phyloP scores from a whole-genome alignment of 345 rosid species.

The Cardamine chenopodiifolia region DNA sequence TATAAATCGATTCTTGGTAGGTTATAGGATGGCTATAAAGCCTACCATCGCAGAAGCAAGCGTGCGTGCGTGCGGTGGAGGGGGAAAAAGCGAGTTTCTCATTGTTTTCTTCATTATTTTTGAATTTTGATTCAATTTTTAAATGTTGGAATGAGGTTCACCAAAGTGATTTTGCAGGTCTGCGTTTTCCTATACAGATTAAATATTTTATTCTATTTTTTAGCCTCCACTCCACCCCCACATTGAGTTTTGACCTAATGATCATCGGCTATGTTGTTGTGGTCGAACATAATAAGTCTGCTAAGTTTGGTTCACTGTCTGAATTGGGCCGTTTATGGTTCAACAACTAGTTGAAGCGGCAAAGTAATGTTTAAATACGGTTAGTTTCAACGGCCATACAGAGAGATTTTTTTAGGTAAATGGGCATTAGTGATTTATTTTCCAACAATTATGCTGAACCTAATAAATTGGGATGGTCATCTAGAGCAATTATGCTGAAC shows the following conservation, averaged over 20 bases:
- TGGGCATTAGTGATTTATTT: not conserved
- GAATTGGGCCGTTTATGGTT: not conserved
- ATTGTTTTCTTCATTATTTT: slow-evolving; percentile 13
- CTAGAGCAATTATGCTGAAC: no score
- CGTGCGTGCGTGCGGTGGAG: slow-evolving; percentile 36
- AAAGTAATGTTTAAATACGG: slow-evolving; percentile 7
- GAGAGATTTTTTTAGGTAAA: not conserved
- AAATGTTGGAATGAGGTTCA: not conserved
- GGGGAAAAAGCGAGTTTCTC: slow-evolving; percentile 17
- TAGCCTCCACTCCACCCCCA: not conserved
- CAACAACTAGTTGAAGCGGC: slow-evolving; percentile 12
- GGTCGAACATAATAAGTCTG: slow-evolving; percentile 18
- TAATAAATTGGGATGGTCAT: no score
- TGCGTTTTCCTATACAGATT: not conserved
- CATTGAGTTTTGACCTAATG: slow-evolving; percentile 10
- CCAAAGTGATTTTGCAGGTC: slow-evolving; percentile 10
- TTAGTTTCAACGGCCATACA: not conserved
- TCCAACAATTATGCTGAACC: no score
- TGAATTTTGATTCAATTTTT: not conserved
- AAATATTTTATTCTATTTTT: not conserved
- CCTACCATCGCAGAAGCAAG: slow-evolving; percentile 17
- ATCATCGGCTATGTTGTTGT: slow-evolving; percentile 12
- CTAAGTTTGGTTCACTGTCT: slow-evolving; percentile 33
- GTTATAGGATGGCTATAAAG: slow-evolving; percentile 35
- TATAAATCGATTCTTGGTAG: slow-evolving; percentile 32